Evolutionary conservation across 371 early-diverging fungal species (phyloP), one percentile per base, ranked within the genome.

Genomic region (Choanephora cucurbitarum): DNA sequence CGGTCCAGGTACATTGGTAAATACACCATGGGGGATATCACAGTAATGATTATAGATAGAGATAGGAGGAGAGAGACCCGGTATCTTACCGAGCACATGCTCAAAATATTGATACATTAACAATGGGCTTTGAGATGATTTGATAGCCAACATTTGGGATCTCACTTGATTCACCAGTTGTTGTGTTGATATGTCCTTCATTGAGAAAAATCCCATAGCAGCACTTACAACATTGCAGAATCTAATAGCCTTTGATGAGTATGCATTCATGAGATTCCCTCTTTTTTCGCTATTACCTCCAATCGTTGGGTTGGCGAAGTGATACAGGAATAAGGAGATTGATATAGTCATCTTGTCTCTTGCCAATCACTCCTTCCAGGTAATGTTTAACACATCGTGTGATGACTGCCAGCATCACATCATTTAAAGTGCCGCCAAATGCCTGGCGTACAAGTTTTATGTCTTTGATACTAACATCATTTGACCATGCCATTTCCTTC

Each of bases 401-500:
- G 7, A 72, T 40, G 5, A 67, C 72, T 5, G 64, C 37, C 34
- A 69, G 19, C 70, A 75, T 72, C 41, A 75, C 58, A 52, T 75
- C 75, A 13, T 72, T 75, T 44, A 72, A 44, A 2, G 70, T 67
- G 19, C 70, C 70, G 4, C 58, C 57, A 43, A 69, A 65, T 5
- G 65, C 70, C 39, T 64, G 40, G 19, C 64, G 64, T 14, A 75
- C 59, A 1, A 48, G 22, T 5, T 51, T 55, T 21, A 72, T 63
- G 45, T 72, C 70, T n/a, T 58, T 49, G n/a, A 72, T 48, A 18
- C 50, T 49, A 6, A 72, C 55, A 39, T 58, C 57, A 9, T 62
- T 59, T 18, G 75, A 69, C 75, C 75, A 75, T 6, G 70, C 64
- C 37, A 75, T 69, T 39, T 61, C 52, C 42, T 75, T 75, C 31